Conservation (phyloP, 2,329 filamentous ascomycete species). For the Exophiala calicioides region DNA sequence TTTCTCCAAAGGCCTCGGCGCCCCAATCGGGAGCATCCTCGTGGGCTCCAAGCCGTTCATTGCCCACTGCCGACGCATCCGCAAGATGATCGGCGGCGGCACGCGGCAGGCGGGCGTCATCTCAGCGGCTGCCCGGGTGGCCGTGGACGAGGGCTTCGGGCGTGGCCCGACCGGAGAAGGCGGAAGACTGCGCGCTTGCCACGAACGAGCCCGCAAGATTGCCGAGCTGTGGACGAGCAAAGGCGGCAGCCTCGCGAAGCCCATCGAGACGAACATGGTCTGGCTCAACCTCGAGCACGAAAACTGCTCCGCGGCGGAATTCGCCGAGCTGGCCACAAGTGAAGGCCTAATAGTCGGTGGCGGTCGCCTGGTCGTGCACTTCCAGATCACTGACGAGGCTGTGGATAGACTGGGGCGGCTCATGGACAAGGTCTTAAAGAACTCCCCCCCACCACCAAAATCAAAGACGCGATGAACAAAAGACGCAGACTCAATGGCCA, state of each 20-base stretch:
- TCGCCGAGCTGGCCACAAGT: conserved; percentile 57
- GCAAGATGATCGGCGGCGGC: conserved; percentile 80
- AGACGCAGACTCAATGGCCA: conserved; percentile 5
- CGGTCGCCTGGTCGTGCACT: conserved; percentile 67
- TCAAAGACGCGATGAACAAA: background rate
- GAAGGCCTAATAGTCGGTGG: conserved; percentile 60
- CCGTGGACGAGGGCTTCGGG: conserved; percentile 77
- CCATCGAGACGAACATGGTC: conserved; percentile 88
- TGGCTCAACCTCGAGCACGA: conserved; percentile 73
- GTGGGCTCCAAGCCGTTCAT: conserved; percentile 62
- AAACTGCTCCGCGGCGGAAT: conserved; percentile 54
- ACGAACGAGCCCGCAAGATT: conserved; percentile 64
- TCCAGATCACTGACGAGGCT: conserved; percentile 54
- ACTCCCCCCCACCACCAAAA: too few relatives aligned
- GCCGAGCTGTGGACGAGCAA: conserved; percentile 66
- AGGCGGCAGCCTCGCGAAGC: conserved; percentile 68
- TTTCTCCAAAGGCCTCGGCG: conserved; percentile 80
- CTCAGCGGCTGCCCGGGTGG: conserved; percentile 72
- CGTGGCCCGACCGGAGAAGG: conserved; percentile 58
- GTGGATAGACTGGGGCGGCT: conserved; percentile 33
- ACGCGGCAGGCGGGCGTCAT: conserved; percentile 75
- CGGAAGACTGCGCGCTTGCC: conserved; percentile 62
- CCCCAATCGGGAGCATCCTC: conserved; percentile 75
- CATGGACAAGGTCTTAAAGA: conserved; percentile 32
- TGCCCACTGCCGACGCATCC: conserved; percentile 70